Percentiles rank a stretch among this genome's conserved stretches.
These are phyloP conservation scores for Tremellales sp. DNA, from an alignment of 1,284 basidiomycete species.

Conservation along the genomic window DNA sequence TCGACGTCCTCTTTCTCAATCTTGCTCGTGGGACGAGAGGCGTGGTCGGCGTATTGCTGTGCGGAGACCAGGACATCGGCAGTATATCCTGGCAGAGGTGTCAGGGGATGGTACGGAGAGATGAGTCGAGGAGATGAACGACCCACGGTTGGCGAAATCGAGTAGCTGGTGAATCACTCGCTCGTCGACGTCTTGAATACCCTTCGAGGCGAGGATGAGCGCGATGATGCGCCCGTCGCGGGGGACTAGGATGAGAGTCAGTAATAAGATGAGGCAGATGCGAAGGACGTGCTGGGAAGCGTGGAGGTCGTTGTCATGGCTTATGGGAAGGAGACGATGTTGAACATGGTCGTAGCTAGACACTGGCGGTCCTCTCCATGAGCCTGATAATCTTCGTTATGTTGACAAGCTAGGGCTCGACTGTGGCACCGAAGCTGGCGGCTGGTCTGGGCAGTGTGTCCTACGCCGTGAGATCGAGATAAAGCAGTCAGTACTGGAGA, in stretches of 20 bases:
- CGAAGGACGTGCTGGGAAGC: no score
- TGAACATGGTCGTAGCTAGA: no score
- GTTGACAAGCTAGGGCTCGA: no score
- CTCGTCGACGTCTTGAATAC: slow-evolving; percentile 89
- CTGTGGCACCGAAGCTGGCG: no score
- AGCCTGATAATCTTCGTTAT: no score
- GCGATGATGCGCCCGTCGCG: slow-evolving; percentile 89
- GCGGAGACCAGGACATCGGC: slow-evolving; percentile 87
- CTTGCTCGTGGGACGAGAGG: slow-evolving; percentile 64
- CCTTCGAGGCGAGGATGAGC: slow-evolving; percentile 87
- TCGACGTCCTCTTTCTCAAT: slow-evolving; percentile 87
- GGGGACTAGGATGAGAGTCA: slow-evolving; percentile 51
- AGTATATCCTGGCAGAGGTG: slow-evolving; percentile 61
- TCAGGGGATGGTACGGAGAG: neutral
- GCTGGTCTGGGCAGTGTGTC: no score
- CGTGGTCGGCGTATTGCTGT: slow-evolving; percentile 90
- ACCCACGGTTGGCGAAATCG: slow-evolving; percentile 82
- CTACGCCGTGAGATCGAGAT: no score
- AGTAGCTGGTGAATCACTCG: slow-evolving; percentile 90
- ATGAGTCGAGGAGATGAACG: neutral
- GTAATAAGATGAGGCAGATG: no score
- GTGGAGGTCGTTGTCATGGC: no score
- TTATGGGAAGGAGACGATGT: no score
- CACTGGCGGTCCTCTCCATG: no score
- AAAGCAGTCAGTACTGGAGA: no score